Evolutionary conservation across 371 early-diverging fungal genomes (phyloP).

Genomic region (Blastocladiella emersonii): DNA sequence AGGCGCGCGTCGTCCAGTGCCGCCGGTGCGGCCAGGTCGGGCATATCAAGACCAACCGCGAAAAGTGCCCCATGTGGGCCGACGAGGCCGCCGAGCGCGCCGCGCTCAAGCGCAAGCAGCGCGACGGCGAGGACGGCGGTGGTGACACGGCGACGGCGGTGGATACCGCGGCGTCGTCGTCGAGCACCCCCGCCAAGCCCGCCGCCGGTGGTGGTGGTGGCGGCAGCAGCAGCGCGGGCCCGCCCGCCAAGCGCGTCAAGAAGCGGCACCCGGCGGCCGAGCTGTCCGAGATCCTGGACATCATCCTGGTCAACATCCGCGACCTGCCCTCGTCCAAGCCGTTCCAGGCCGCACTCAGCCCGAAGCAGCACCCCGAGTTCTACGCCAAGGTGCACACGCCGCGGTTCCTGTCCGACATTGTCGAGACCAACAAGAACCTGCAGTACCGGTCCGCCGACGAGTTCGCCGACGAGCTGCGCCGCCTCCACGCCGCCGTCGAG

Average conservation of each 20-base stretch:
- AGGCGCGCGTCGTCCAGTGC: constrained; percentile 16
- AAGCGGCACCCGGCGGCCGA: constrained; percentile 13
- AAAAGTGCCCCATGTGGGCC: constrained; percentile 54
- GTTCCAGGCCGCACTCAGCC: constrained; percentile 16
- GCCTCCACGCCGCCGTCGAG: constrained; percentile 19
- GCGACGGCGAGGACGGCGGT: background rate
- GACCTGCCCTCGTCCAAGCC: constrained; percentile 17
- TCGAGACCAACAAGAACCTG: constrained; percentile 12
- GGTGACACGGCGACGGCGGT: background rate
- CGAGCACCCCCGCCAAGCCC: too few species aligned
- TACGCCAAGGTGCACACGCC: constrained; percentile 21
- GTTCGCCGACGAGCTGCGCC: constrained; percentile 22
- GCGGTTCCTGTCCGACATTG: constrained; percentile 24
- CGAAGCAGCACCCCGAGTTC: constrained; percentile 24
- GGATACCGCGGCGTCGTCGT: too few species aligned
- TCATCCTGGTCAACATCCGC: constrained; percentile 17
- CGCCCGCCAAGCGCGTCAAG: constrained; percentile 5
- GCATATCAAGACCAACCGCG: constrained; percentile 72
- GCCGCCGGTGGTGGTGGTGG: too few species aligned
- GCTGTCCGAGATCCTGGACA: constrained; percentile 16
- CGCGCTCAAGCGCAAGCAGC: background rate
- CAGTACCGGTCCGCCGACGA: constrained; percentile 16
- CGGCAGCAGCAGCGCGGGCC: background rate
- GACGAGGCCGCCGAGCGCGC: too few species aligned
- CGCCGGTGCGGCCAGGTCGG: constrained; percentile 71